Percentiles rank a stretch among this genome's conserved stretches.
phyloP scores from a whole-genome alignment of 192 early-diverging fungal genomes.

The Umbelopsis sp. region DNA sequence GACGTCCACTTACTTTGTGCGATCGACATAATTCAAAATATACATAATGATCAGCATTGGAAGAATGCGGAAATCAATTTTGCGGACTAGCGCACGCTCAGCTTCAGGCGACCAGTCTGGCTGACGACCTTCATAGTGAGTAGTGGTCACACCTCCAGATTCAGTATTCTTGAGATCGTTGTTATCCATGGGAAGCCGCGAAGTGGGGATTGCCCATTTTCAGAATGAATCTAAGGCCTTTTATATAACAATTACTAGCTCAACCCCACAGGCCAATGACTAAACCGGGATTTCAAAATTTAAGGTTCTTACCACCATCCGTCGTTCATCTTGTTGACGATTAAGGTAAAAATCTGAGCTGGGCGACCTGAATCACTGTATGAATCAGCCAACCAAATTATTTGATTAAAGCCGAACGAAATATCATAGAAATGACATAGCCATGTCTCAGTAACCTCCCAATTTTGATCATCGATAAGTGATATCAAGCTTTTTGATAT shows the following conservation, averaged over 20 bases:
- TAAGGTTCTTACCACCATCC: background rate
- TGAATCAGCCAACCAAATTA: background rate
- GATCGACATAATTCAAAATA: slow-evolving; percentile 22
- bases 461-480: no score
- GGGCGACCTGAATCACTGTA: no score
- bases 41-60: slow-evolving; percentile 41
- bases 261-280: background rate
- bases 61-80: slow-evolving; percentile 41
- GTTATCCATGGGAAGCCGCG: background rate
- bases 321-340: background rate
- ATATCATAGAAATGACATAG: no score
- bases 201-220: background rate
- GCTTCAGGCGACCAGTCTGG: slow-evolving; percentile 23
- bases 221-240: background rate
- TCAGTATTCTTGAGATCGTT: background rate
- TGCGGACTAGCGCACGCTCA: slow-evolving; percentile 38
- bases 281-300: background rate
- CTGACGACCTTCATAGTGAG: background rate
- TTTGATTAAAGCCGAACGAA: background rate
- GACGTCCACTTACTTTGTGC: background rate
- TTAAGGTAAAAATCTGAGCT: background rate
- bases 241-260: background rate
- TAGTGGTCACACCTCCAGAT: background rate
- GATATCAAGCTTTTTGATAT: no score
- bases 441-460: no score